Base-by-base conservation (phyloP, 2,329 filamentous ascomycete genomes). In the Pseudogymnoascus sp. region DNA sequence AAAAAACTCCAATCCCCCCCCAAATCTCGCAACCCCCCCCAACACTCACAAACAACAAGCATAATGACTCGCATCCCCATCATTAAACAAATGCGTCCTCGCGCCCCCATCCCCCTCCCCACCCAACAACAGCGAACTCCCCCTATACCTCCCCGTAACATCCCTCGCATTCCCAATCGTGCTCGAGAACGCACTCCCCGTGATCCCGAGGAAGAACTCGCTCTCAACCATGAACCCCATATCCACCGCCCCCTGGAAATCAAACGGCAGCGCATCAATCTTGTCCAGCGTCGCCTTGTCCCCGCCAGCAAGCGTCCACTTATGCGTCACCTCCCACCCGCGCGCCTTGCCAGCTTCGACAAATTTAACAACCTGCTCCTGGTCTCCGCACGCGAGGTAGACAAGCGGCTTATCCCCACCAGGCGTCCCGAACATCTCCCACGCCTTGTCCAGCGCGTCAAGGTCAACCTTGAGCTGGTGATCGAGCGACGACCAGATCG, bases 241-340 rank as follows among this genome's bases (percentile, higher is more conserved):
- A 68, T 75, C 73, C 42, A 75, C 66, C 59, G 70, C 72, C 17
- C 73, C 73, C 65, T 74, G 71, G 63, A 75, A 75, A 67, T 75
- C 74, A 65, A 75, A 75, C 6, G 72, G 64, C 15, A 75, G 61
- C 23, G 62, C 67, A 61, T 72, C 64, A 44, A 75, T 72, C 23
- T 63, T 65, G 1, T 63, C 60, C 4, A 69, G 35, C 0, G 70
- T 69, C 0, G 66, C 59, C 7, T 61, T 31, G 59, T 72, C 68
- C 7, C 64, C 59, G 10, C 60, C 42, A 1, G 69, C 70, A 2
- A 76, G 63, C 4, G 62, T 65, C 68, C 72, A 76, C 62, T 76
- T 76, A 64, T 75, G 70, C 5, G 70, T 74, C 2, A 75, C 73
- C 2, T 70, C 68, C 74, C 74, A 76, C 5, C 74, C 74, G 35